Conservation (phyloP, 2,329 filamentous ascomycete genomes). For the Penicillium verrucosum region DNA sequence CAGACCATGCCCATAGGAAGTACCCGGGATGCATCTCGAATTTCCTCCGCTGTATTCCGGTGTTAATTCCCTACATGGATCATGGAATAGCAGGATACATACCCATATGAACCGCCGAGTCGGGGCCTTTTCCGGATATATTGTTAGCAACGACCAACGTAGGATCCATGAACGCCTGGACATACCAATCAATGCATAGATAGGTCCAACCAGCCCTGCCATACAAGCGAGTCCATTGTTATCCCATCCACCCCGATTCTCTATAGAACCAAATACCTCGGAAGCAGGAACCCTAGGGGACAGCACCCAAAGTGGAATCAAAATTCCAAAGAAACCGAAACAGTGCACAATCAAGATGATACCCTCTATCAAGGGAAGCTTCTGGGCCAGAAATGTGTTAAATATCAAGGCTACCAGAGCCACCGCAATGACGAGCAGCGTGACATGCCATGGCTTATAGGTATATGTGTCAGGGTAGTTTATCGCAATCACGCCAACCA, state of each 20-base stretch:
- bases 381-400: conserved; percentile 27
- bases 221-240: background rate
- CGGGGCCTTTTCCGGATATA: background rate
- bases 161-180: background rate
- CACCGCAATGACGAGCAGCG: conserved; percentile 12
- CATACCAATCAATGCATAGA: background rate
- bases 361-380: conserved; percentile 31
- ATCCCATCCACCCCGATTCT: background rate
- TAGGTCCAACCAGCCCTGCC: background rate
- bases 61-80: background rate
- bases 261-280: background rate
- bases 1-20: background rate
- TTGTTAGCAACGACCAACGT: background rate
- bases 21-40: background rate
- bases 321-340: conserved; percentile 31
- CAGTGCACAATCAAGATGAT: conserved; percentile 33
- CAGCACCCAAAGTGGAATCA: conserved; percentile 31
- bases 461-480: conserved; percentile 11
- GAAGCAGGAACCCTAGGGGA: background rate
- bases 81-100: background rate
- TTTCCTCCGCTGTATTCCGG: background rate
- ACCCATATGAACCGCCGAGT: background rate
- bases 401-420: conserved; percentile 26
- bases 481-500: conserved; percentile 34
- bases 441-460: background rate